A percentile compares a stretch with the other conserved stretches of the same genome.
Evolutionary conservation across 768 basidiomycete species (phyloP).

Genomic region (Lactifluus subvellereus): DNA sequence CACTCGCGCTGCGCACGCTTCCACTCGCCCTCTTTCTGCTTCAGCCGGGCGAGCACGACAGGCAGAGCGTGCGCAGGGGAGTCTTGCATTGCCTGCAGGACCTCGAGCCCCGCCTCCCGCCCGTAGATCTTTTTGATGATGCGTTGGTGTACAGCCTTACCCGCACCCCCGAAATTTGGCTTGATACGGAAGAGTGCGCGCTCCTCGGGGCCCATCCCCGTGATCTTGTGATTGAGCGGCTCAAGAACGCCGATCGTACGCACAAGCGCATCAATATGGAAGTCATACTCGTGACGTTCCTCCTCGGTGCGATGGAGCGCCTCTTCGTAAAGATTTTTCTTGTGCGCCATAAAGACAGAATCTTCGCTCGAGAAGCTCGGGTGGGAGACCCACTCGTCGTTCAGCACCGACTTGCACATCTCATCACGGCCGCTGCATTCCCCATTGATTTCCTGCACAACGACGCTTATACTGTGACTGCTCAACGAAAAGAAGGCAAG

Average conservation of each 20-base stretch:
- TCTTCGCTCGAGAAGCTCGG: constrained; percentile 95
- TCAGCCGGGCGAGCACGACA: constrained; percentile 80
- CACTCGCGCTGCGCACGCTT: constrained; percentile 95
- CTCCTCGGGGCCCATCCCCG: constrained; percentile 72
- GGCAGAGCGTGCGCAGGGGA: constrained; percentile 83
- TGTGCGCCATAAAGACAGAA: constrained; percentile 81
- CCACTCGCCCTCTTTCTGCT: constrained; percentile 98
- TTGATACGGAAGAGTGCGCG: constrained; percentile 78
- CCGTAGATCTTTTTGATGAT: constrained; percentile 98
- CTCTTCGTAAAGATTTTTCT: constrained; percentile 96
- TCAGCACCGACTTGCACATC: constrained; percentile 93
- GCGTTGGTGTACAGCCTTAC: constrained; percentile 85
- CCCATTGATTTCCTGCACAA: constrained; percentile 70
- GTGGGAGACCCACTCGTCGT: constrained; percentile 98
- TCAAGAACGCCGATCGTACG: constrained; percentile 89
- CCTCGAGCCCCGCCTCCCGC: constrained; percentile 72
- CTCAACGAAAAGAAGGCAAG: constrained; percentile 7
- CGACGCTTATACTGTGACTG: not conserved
- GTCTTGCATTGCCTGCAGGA: constrained; percentile 88
- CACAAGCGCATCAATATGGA: constrained; percentile 92
- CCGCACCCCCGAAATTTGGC: constrained; percentile 76
- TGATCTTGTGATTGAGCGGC: constrained; percentile 84
- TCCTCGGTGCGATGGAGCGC: constrained; percentile 95
- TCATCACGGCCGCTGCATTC: constrained; percentile 93
- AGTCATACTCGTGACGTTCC: constrained; percentile 98